phyloP scores from a whole-genome alignment of 352 stramenopile genomes.

The Albugo laibachii region DNA sequence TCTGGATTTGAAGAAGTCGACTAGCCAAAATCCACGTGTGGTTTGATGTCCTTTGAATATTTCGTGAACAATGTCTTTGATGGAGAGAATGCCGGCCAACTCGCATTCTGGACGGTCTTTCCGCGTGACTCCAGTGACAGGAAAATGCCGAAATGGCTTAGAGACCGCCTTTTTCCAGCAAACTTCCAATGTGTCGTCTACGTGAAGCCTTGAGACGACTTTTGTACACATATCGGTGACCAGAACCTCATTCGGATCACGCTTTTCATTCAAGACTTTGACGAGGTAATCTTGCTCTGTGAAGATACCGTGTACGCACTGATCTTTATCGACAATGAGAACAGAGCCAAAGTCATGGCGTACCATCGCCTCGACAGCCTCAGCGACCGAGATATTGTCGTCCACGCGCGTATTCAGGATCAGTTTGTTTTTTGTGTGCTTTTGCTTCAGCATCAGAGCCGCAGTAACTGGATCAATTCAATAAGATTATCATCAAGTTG shows the following conservation, averaged over 20 bases:
- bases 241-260: conserved; percentile 28
- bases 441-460: conserved; percentile 57
- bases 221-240: conserved; percentile 42
- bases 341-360: conserved; percentile 66
- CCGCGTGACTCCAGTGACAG: conserved; percentile 49
- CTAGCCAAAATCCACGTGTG: conserved; percentile 49
- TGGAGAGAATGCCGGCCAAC: conserved; percentile 55
- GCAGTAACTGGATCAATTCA: conserved; percentile 17
- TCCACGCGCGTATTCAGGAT: conserved; percentile 67
- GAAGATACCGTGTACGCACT: conserved; percentile 66
- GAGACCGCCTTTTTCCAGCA: conserved; percentile 49
- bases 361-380: conserved; percentile 58
- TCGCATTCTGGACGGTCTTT: conserved; percentile 55
- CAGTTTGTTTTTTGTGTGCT: conserved; percentile 59
- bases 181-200: conserved; percentile 59
- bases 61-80: conserved; percentile 75
- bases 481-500: too few species aligned
- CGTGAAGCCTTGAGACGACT: conserved; percentile 33
- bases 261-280: conserved; percentile 52
- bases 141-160: conserved; percentile 63
- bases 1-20: conserved; percentile 74
- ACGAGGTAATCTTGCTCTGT: conserved; percentile 71
- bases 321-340: conserved; percentile 65
- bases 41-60: conserved; percentile 63
- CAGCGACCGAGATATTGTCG: conserved; percentile 51